Conservation (phyloP, 768 basidiomycete species). For the Lenzites betulinus region DNA sequence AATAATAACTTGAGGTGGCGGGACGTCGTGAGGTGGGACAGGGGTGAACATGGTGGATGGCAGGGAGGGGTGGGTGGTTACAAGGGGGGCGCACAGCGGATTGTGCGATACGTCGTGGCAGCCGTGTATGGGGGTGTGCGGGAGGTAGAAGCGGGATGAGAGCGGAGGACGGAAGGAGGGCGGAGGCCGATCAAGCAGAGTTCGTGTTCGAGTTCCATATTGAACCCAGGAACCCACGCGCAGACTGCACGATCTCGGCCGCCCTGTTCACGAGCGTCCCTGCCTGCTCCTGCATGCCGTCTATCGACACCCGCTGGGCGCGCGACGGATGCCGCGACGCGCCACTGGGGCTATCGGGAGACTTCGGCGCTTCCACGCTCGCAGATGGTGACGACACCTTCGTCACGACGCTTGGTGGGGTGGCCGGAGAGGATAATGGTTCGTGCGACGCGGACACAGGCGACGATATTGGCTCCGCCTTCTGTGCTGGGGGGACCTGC, state of each 20-base stretch:
- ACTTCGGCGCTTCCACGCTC: slow-evolving; percentile 2
- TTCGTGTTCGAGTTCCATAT: slow-evolving; percentile 45
- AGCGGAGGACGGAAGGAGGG: background rate
- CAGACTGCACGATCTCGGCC: slow-evolving; percentile 78
- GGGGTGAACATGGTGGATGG: background rate
- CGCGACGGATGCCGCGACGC: slow-evolving; percentile 28
- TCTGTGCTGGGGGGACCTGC: slow-evolving; percentile 17
- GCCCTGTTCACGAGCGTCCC: slow-evolving; percentile 60
- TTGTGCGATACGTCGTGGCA: slow-evolving; percentile 10
- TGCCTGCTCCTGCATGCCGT: slow-evolving; percentile 31
- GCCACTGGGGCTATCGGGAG: slow-evolving; percentile 14
- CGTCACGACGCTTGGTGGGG: background rate
- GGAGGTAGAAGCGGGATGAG: background rate
- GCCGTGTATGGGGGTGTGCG: background rate
- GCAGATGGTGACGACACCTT: background rate
- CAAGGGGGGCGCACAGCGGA: background rate
- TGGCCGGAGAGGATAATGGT: background rate
- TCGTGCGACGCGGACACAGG: slow-evolving; percentile 11
- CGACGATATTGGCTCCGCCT: slow-evolving; percentile 12
- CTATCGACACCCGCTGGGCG: slow-evolving; percentile 23
- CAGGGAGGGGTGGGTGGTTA: background rate
- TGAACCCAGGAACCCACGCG: slow-evolving; percentile 73
- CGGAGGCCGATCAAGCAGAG: background rate
- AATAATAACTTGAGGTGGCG: slow-evolving; percentile 17
- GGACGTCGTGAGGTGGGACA: background rate